Base-by-base conservation (phyloP, 148 eudicot species). In the Talinum fruticosum region DNA sequence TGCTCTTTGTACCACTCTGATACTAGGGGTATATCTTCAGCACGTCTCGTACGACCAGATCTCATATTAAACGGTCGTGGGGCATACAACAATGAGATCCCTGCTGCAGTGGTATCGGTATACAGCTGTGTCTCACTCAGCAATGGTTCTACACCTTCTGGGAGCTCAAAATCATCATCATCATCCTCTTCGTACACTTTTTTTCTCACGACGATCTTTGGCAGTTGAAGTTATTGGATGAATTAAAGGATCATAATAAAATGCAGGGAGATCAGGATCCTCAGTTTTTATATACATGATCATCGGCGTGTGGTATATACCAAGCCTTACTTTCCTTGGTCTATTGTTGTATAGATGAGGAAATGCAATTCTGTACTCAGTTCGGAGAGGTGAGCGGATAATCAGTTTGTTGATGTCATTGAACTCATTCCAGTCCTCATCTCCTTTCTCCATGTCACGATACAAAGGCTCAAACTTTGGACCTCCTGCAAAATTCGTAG, bases 401-500 rank as follows among this genome's bases (percentile, higher is more conserved):
- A 96, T 96, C 49, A 96, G 97, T 82, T 96, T 96, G 84, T 96
- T 96, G 65, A 96, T 96, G 80, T 96, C 99, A 80, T 96, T 96
- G 66, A 96, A 96, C 86, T 96, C 99, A 77, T 96, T 96, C 99
- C 99, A 96, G 84, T 96, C 99, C 82, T 96, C 99, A 72, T 96
- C 99, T 74, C 99, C 99, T 83, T 93, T 96, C 91, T 96, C 99
- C 99, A 96, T 96, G 91, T 96, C 99, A 83, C 99, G 99, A 72
- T 96, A 93, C 83, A 96, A 80, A 53, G 99, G 99, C 83, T 96
- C 99, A 81, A 96, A 96, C 87, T 96, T 96, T 0, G 99, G 99
- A 73, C 99, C 99, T 69, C 99, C 99, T 96, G 86, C 78, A 87
- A 74, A 68, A 77, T 65, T 67, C 38, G 35, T 93, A 96, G 8